Evolutionary conservation across 2,329 filamentous ascomycete genomes (phyloP).

Genomic region (Paracoccidioides brasiliensis): DNA sequence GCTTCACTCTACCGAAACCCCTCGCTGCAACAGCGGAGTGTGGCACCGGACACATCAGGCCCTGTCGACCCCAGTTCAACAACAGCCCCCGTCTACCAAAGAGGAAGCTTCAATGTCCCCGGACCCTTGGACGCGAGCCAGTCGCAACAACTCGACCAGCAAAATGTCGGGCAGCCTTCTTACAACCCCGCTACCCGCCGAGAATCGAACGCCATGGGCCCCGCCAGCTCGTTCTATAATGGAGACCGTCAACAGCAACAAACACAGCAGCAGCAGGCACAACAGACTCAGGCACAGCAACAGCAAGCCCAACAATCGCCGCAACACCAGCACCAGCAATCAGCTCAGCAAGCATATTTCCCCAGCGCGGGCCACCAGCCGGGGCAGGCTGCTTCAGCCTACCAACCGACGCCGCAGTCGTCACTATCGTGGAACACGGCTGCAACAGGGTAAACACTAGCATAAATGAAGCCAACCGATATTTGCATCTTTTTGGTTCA

Average conservation of each 20-base stretch:
- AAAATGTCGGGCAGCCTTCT: slow-evolving; percentile 7
- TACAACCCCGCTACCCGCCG: slow-evolving; percentile 23
- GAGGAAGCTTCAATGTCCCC: slow-evolving; percentile 26
- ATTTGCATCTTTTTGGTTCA: background rate
- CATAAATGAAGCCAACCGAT: too few relatives aligned
- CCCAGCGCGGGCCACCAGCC: background rate
- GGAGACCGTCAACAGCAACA: slow-evolving; percentile 18
- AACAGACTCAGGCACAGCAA: background rate
- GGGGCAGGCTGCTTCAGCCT: background rate
- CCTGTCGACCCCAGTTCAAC: slow-evolving; percentile 27
- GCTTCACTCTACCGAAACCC: slow-evolving; percentile 28
- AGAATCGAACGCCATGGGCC: slow-evolving; percentile 22
- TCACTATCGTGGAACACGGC: background rate
- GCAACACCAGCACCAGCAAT: background rate
- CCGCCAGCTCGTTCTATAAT: slow-evolving; percentile 22
- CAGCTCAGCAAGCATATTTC: slow-evolving; percentile 1
- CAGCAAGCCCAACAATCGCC: slow-evolving; percentile 10
- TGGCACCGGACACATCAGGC: slow-evolving; percentile 26
- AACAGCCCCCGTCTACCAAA: slow-evolving; percentile 21
- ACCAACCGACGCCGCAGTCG: background rate
- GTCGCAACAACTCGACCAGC: slow-evolving; percentile 4
- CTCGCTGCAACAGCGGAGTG: slow-evolving; percentile 27
- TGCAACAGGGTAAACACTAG: background rate
- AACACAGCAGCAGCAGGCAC: background rate
- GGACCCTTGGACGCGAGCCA: slow-evolving; percentile 18